phyloP scores from a whole-genome alignment of 192 early-diverging fungal genomes.

The Backusella mclennaniae region DNA sequence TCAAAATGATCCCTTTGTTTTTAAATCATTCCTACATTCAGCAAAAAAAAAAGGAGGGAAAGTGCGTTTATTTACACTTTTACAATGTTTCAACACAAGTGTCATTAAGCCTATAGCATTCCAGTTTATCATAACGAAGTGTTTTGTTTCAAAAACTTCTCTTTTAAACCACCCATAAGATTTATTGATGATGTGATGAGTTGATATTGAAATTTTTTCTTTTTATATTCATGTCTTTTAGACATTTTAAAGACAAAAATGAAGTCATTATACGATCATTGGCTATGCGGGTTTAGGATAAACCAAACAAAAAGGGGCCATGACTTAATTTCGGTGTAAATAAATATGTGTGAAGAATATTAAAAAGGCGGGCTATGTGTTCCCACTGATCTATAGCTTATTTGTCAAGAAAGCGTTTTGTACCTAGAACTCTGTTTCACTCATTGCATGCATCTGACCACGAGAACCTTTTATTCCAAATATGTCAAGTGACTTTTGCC shows the following conservation, averaged over 20 bases:
- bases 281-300: background rate
- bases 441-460: background rate
- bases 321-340: background rate
- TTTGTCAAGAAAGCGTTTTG: background rate
- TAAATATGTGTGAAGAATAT: background rate
- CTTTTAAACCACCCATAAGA: background rate
- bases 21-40: background rate
- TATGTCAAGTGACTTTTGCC: background rate
- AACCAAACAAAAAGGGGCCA: background rate
- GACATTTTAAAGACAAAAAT: background rate
- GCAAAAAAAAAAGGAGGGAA: background rate
- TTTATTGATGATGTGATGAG: background rate
- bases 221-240: background rate
- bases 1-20: background rate
- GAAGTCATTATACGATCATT: background rate
- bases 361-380: background rate
- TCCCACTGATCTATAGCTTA: background rate
- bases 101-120: background rate
- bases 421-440: background rate
- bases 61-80: background rate
- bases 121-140: slow-evolving; percentile 1
- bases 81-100: slow-evolving; percentile 1
- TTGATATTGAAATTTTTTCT: background rate
- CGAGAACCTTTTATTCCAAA: background rate
- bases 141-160: slow-evolving; percentile 2